Evolutionary conservation across 75 land plant genomes (phyloP), one percentile per base, ranked within the genome.

Genomic region (Ceratopteris richardii): DNA sequence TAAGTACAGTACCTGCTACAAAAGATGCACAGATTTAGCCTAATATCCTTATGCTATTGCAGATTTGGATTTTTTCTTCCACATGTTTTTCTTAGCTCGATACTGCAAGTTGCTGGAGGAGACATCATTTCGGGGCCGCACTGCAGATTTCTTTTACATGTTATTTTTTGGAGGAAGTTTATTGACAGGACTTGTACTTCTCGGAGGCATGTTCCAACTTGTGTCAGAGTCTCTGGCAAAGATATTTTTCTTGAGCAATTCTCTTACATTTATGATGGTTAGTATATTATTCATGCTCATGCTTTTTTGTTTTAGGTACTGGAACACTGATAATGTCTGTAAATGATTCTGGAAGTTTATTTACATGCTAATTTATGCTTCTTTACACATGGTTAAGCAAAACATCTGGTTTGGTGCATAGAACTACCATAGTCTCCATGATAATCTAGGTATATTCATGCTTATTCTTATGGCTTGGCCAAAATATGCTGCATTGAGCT

Each of bases 131-230:
- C 69, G 98, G 64, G 96, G 98, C 40, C 73, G 84, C 40, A 89
- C 98, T 16, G 98, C 98, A 18, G 98, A 92, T 74, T 92, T 92
- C 79, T 92, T 92, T 57, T 92, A 80, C 77, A 92, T 92, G 98
- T 82, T 92, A 7, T 74, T 92, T 27, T 92, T 92, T 80, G 98
- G 98, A 50, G 98, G 87, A 55, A 73, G 83, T 42, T 68, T 92
- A 13, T 61, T 92, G 56, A 92, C 98, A 24, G 68, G 73, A 17
- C 68, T 80, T 64, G 95, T 92, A 59, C 72, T 92, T 69, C 25
- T 72, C 56, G 98, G 98, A 44, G 96, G 90, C 46, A 75, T 80
- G 81, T 63, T 92, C 51, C 87, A 90, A 44, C 85, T 75, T 66
- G 68, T 86, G 23, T 83, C 90, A 19, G 78, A 67, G 48, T 80